phyloP scores from a whole-genome alignment of 805 yeast genomes.

The Cephaloascus albidus region DNA sequence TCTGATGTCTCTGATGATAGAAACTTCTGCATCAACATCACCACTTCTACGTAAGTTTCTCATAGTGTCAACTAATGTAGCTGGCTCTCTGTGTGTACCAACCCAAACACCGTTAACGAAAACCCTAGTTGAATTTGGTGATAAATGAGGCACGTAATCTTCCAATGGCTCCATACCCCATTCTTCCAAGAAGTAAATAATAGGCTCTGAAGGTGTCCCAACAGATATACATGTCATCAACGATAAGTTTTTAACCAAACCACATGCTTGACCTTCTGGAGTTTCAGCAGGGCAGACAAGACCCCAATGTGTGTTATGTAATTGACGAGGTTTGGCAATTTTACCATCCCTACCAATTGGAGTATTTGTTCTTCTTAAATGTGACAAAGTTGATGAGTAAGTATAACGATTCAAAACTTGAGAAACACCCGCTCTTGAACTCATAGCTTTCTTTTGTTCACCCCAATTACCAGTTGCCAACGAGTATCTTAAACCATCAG shows the following conservation, averaged over 20 bases:
- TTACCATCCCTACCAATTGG: slow-evolving; percentile 99
- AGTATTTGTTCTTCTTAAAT: slow-evolving; percentile 96
- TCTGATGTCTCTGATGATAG: slow-evolving; percentile 92
- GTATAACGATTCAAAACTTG: slow-evolving; percentile 98
- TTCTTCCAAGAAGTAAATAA: slow-evolving; percentile 85
- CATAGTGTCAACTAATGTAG: slow-evolving; percentile 84
- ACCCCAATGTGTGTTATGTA: slow-evolving; percentile 99
- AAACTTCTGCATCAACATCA: slow-evolving; percentile 91
- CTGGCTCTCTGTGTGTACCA: slow-evolving; percentile 96
- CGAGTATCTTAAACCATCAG: slow-evolving; percentile 95
- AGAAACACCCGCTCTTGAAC: slow-evolving; percentile 97
- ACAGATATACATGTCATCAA: slow-evolving; percentile 97
- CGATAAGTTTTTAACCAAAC: slow-evolving; percentile 92
- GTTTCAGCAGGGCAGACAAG: slow-evolving; percentile 99
- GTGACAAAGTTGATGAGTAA: slow-evolving; percentile 96
- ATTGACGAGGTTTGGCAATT: slow-evolving; percentile 96
- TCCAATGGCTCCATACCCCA: slow-evolving; percentile 99
- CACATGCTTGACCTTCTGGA: slow-evolving; percentile 99
- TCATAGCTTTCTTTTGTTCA: slow-evolving; percentile 99
- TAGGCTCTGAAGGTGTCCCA: slow-evolving; percentile 95
- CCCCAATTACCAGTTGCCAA: slow-evolving; percentile 99
- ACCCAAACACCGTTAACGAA: slow-evolving; percentile 99
- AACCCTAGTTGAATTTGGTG: slow-evolving; percentile 86
- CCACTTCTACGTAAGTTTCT: slow-evolving; percentile 89
- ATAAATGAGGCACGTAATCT: slow-evolving; percentile 87